Base-by-base conservation (phyloP, 2,329 filamentous ascomycete species). In the Neonectria neomacrospora region DNA sequence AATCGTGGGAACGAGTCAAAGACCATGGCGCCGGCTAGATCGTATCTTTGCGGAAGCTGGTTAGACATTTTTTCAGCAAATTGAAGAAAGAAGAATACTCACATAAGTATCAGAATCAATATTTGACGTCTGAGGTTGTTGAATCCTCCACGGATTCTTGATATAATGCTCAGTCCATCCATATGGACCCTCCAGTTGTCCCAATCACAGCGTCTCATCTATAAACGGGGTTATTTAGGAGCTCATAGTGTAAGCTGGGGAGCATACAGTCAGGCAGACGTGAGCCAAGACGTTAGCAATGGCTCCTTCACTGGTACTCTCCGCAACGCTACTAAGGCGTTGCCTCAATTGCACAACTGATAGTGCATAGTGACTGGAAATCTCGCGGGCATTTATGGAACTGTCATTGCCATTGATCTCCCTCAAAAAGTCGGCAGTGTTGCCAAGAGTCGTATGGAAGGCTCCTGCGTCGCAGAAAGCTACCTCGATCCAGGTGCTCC, bases 201-300 rank as follows among this genome's bases (percentile, higher is more conserved):
- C 53, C 53, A 55, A 45, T 55, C 53, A 23, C 8, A 5, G 34
- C 16, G 20, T 37, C 53, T 28, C 22, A 55, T 55, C 53, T 55
- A 26, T 34, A 34, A 2, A 22, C 5, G 9, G n/a, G n/a, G 48
- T 47, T 55, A 47, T 12, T 9, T n/a, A 12, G 3, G 9, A 8
- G 5, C 32, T 34, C 3, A 14, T 37, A n/a, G 34, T 23, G 28
- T 5, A 32, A 9, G 1, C 22, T 9, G 22, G 26, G 12, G 23
- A 8, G 11, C 41, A 20, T 55, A 55, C 53, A 14, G 11, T 37
- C 5, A 55, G 41, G 5, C 53, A 55, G 30, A 55, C 18, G 18
- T 55, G 53, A 26, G 41, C 53, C 14, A 55, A 34, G 5, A 55
- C 37, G 23, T 55, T 55, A 8, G 53, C 41, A 11, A 47, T 37